These are phyloP conservation scores for Penicillium sp. DNA, from an alignment of 2,329 filamentous ascomycete genomes.

Conservation along the genomic window DNA sequence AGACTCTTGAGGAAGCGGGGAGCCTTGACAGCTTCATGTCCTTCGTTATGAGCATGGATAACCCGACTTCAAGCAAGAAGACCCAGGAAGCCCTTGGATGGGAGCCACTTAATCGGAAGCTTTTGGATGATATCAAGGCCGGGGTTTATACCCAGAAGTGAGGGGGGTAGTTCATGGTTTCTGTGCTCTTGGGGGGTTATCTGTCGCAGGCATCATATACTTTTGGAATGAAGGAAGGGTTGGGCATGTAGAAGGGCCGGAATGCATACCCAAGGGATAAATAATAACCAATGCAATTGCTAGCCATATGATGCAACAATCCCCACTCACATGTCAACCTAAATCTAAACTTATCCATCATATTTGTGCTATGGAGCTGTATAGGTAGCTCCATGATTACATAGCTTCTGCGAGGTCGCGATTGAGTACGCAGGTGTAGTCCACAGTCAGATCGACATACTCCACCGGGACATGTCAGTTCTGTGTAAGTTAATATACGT, in stretches of 20 bases:
- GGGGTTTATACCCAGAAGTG: slow-evolving; percentile 18
- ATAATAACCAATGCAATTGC: not conserved
- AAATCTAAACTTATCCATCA: not conserved
- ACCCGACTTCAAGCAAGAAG: slow-evolving; percentile 34
- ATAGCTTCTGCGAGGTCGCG: slow-evolving; percentile 6
- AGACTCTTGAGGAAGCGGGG: slow-evolving; percentile 26
- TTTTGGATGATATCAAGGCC: slow-evolving; percentile 30
- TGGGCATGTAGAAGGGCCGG: not conserved
- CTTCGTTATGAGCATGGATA: slow-evolving; percentile 23
- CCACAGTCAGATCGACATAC: slow-evolving; percentile 1
- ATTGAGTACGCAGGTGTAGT: not conserved
- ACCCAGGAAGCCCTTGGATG: slow-evolving; percentile 38
- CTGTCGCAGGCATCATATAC: not conserved
- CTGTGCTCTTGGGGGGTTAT: not conserved
- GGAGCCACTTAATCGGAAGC: slow-evolving; percentile 21
- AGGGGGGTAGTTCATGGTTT: not conserved
- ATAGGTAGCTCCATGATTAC: slow-evolving; percentile 4
- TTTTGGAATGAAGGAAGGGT: not conserved
- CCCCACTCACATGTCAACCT: not conserved
- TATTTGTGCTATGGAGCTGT: not conserved
- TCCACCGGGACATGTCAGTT: not conserved
- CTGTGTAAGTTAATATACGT: not conserved
- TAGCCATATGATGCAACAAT: not conserved
- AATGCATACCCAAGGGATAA: not conserved
- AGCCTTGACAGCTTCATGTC: slow-evolving; percentile 31